A percentile compares a stretch with the other conserved stretches of the same genome.
These are phyloP conservation scores for Thymus mandschuricus DNA, from an alignment of 257 asterid species.

Conservation along the genomic window DNA sequence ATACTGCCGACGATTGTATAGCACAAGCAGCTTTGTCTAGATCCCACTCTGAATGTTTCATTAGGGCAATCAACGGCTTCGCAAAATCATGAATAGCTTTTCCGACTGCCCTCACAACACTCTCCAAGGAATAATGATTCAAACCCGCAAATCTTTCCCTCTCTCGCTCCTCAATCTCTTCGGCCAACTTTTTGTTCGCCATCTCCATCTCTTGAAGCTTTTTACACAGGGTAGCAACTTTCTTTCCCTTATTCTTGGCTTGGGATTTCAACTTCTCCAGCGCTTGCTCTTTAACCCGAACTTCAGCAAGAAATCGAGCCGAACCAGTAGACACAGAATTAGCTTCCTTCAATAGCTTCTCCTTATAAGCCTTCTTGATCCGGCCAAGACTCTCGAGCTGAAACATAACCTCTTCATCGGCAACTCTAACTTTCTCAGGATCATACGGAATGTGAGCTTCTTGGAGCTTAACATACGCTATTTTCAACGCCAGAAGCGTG, in stretches of 20 bases:
- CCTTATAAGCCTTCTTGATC: conserved; percentile 58
- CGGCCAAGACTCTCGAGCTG: conserved; percentile 52
- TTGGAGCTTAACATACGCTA: conserved; percentile 79
- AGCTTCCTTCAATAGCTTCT: conserved; percentile 50
- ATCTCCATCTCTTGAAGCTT: conserved; percentile 50
- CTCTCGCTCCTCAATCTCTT: conserved; percentile 48
- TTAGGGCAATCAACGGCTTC: conserved; percentile 74
- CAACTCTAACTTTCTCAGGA: conserved; percentile 59
- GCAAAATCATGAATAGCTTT: conserved; percentile 80
- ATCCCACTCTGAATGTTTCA: conserved; percentile 83
- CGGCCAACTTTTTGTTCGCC: conserved; percentile 47
- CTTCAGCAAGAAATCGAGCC: conserved; percentile 52
- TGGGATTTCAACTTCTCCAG: conserved; percentile 59
- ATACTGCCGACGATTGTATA: conserved; percentile 55
- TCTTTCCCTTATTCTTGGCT: conserved; percentile 46
- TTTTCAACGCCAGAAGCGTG: conserved; percentile 53
- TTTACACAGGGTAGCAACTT: conserved; percentile 37
- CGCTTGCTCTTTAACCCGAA: conserved; percentile 54
- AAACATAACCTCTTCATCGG: conserved; percentile 59
- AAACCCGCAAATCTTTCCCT: conserved; percentile 41
- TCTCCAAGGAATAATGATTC: conserved; percentile 46
- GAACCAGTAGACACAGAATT: conserved; percentile 48
- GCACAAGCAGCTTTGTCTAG: conserved; percentile 68
- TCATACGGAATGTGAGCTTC: conserved; percentile 76
- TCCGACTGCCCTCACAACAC: conserved; percentile 52